phyloP scores from a whole-genome alignment of 257 asterid species.

The Scutellaria minor region DNA sequence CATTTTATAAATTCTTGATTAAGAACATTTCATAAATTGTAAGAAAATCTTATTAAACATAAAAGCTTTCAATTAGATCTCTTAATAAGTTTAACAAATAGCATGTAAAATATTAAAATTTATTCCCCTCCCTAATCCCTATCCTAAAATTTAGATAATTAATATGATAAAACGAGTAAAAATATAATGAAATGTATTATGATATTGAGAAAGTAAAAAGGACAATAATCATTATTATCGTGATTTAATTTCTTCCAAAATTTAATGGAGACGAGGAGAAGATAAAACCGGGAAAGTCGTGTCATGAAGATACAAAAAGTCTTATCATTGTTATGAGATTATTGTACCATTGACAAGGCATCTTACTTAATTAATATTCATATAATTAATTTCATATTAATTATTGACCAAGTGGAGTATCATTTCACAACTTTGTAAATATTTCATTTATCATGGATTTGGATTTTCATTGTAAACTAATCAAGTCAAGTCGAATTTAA shows the following conservation, averaged over 20 bases:
- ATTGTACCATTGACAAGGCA: not conserved
- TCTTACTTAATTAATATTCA: conserved; percentile 7
- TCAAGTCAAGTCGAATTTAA: not conserved
- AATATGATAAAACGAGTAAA: too few species aligned
- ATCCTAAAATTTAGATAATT: too few species aligned
- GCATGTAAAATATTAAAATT: too few species aligned
- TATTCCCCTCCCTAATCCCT: too few species aligned
- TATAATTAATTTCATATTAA: not conserved
- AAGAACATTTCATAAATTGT: not conserved
- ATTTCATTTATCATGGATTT: not conserved
- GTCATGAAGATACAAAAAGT: conserved; percentile 3
- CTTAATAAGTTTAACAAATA: not conserved
- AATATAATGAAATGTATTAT: conserved; percentile 7
- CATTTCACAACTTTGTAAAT: not conserved
- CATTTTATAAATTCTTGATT: not conserved
- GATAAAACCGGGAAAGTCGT: conserved; percentile 39
- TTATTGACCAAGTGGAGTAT: conserved; percentile 1
- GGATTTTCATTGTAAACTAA: not conserved
- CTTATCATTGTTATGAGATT: not conserved
- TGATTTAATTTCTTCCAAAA: conserved; percentile 10
- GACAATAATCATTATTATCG: conserved; percentile 24
- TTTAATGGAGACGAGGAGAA: conserved; percentile 15
- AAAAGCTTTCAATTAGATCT: too few species aligned
- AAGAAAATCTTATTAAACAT: too few species aligned
- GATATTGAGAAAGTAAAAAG: conserved; percentile 12